Evolutionary conservation across 306 rosid species (phyloP).

Genomic region (Acmispon strigosus): DNA sequence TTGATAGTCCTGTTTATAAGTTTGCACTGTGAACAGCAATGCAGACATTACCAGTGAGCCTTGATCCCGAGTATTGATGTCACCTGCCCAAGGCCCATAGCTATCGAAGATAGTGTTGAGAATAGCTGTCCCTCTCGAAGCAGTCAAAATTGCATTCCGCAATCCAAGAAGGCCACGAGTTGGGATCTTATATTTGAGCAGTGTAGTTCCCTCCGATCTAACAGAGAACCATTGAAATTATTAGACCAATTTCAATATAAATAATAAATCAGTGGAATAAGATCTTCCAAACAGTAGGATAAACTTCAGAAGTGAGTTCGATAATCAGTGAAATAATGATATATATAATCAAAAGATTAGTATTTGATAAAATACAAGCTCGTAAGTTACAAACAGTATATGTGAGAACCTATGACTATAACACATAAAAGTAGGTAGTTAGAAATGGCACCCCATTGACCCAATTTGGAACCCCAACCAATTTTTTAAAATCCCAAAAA

Average conservation of each 20-base stretch:
- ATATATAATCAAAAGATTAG: background rate
- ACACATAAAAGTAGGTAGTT: too few species aligned
- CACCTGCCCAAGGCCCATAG: conserved; percentile 96
- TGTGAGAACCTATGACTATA: background rate
- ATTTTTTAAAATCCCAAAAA: too few species aligned
- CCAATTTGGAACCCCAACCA: too few species aligned
- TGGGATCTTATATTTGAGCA: conserved; percentile 89
- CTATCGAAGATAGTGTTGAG: conserved; percentile 87
- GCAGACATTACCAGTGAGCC: conserved; percentile 79
- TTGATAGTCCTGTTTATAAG: background rate
- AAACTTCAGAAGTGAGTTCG: background rate
- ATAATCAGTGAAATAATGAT: background rate
- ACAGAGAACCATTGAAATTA: conserved; percentile 18
- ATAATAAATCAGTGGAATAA: background rate
- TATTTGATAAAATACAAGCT: background rate
- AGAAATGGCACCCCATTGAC: too few species aligned
- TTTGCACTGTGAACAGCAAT: background rate
- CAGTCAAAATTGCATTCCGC: conserved; percentile 93
- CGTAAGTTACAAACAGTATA: background rate
- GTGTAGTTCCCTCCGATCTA: conserved; percentile 83
- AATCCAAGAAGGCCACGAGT: conserved; percentile 96
- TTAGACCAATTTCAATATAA: conserved; percentile 11
- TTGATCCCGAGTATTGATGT: conserved; percentile 82
- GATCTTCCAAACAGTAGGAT: background rate
- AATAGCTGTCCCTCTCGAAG: conserved; percentile 94